Evolutionary conservation across 306 rosid genomes (phyloP).

Genomic region (Crataegus laevigata): DNA sequence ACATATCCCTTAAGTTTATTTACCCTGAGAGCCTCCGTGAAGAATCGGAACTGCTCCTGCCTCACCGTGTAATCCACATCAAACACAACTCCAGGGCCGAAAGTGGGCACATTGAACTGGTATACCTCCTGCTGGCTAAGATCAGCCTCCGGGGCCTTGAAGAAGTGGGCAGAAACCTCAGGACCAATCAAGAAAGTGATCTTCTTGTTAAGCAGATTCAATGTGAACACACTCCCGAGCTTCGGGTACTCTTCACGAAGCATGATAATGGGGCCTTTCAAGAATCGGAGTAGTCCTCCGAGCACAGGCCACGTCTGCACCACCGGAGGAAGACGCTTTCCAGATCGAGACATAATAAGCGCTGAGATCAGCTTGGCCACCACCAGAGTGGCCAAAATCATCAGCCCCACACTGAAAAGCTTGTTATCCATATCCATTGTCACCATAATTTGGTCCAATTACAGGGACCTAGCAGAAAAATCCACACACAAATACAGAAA

Average conservation of each 20-base stretch:
- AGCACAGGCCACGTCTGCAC: conserved; percentile 47
- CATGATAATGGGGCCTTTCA: conserved; percentile 80
- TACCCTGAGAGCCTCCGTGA: conserved; percentile 80
- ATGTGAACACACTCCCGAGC: conserved; percentile 78
- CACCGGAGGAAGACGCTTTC: conserved; percentile 54
- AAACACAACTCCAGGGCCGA: conserved; percentile 91
- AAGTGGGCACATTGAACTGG: conserved; percentile 92
- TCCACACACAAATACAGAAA: background rate
- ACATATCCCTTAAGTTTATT: conserved; percentile 78
- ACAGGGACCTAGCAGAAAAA: background rate
- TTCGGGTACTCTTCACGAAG: conserved; percentile 75
- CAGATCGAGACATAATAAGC: conserved; percentile 50
- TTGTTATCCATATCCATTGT: conserved; percentile 33
- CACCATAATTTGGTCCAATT: background rate
- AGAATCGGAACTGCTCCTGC: conserved; percentile 94
- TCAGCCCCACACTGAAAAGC: conserved; percentile 40
- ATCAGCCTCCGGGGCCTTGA: conserved; percentile 80
- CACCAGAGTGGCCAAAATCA: conserved; percentile 51
- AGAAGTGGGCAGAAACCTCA: conserved; percentile 86
- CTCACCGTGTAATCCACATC: conserved; percentile 86
- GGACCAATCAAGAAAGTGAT: conserved; percentile 88
- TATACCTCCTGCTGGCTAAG: conserved; percentile 95
- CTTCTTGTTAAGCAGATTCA: conserved; percentile 55
- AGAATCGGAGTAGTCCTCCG: conserved; percentile 60
- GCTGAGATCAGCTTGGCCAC: conserved; percentile 51